Base-by-base conservation (phyloP, 208 protist genomes). In the Naegleria fowleri region DNA sequence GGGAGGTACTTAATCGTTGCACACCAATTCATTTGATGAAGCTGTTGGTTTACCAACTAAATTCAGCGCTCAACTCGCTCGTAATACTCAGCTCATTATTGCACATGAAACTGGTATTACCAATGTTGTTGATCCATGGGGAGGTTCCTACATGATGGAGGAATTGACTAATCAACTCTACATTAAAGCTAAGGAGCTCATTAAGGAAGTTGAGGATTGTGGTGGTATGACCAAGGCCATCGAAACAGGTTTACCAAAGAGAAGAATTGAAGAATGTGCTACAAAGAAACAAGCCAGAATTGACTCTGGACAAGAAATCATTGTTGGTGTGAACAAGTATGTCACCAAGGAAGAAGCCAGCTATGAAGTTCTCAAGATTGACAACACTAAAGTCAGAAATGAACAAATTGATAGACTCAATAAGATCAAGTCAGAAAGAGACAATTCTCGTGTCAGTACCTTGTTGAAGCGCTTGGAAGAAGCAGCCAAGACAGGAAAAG, bases 321-420 rank as follows among this genome's bases (percentile, higher is more conserved):
- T 99, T 90, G 97, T 99, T 16, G 98, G 98, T 84, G 97, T 99
- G 5, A 99, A 99, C 94, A 98, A 98, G 93, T 98, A 95, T 93
- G 38, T 15, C 9, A 95, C 83, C 90, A 93, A 85, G 7, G 93
- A 97, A 43, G 95, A 95, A 84, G 94, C 95, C 43, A 91, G 93
- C 52, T 76, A 95, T 19, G 96, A 98, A 83, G 95, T 97, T 15
- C 94, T 96, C 22, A 91, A 92, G 36, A 98, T 99, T 90, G 98
- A 99, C 93, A 98, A 98, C 91, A 92, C 93, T 40, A 93, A 93
- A 52, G 97, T 98, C 41, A 94, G 93, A 51, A 83, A 92, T 5
- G 40, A 90, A 36, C 97, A 98, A 94, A 95, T 98, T n/a, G 86
- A 93, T 6, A 90, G 86, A 36, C 67, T 97, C 25, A 39, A 96